These are phyloP conservation scores for Lepidium didymum DNA, from an alignment of 345 rosid species.

Conservation along the genomic window DNA sequence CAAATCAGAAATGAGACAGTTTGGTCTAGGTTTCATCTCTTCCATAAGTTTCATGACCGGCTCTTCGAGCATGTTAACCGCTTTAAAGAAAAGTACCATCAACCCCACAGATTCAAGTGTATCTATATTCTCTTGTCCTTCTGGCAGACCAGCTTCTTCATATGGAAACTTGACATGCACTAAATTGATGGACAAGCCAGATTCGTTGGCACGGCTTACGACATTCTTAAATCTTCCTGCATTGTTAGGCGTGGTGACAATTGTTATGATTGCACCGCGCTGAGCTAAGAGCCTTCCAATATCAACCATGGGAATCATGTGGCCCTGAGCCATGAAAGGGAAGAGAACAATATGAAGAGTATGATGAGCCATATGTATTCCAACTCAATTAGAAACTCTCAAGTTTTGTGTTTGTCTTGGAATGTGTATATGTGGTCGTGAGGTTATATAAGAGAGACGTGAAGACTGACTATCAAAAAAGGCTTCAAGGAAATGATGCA, in stretches of 20 bases:
- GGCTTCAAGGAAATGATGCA: background rate
- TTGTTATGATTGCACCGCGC: constrained; percentile 24
- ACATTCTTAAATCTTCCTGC: constrained; percentile 16
- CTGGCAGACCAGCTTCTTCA: constrained; percentile 25
- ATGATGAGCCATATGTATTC: background rate
- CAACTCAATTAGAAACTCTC: background rate
- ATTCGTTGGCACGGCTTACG: constrained; percentile 9
- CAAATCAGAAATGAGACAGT: constrained; percentile 46
- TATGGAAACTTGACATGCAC: constrained; percentile 19
- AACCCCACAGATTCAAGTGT: background rate
- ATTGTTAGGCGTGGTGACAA: constrained; percentile 40
- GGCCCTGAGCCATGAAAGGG: constrained; percentile 27
- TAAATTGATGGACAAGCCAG: constrained; percentile 14
- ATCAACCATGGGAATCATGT: constrained; percentile 37
- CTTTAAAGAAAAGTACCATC: background rate
- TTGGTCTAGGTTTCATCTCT: constrained; percentile 32
- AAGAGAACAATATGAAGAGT: constrained; percentile 20
- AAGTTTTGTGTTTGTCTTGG: background rate
- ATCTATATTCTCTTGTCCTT: constrained; percentile 32
- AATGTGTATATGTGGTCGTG: background rate
- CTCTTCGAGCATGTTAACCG: constrained; percentile 5
- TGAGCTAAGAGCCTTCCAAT: constrained; percentile 36
- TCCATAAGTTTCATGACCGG: constrained; percentile 26
- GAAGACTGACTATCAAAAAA: background rate
- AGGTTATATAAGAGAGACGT: background rate